Evolutionary conservation across 768 basidiomycete species (phyloP).

Genomic region (Tulasnella sp.): DNA sequence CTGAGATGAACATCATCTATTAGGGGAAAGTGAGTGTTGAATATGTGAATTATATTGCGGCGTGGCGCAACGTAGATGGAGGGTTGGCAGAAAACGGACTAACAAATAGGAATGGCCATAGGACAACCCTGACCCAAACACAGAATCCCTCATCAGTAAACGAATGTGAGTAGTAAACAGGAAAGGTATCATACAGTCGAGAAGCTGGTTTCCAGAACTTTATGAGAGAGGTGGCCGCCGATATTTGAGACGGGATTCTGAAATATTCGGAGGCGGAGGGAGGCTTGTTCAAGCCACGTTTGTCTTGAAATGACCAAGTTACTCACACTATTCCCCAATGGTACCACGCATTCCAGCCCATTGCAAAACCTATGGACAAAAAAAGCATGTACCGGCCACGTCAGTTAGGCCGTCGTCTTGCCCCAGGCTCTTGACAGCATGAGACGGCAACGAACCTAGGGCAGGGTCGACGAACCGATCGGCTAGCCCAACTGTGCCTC

Average conservation of each 20-base stretch:
- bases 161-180: not conserved
- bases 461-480: conserved; percentile 17
- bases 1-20: not conserved
- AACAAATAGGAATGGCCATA: too few species aligned
- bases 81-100: too few species aligned
- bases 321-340: conserved; percentile 16
- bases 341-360: conserved; percentile 18
- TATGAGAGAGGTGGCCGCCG: not conserved
- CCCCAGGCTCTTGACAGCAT: too few species aligned
- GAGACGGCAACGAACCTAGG: conserved; percentile 2
- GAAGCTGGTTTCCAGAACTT: conserved; percentile 8
- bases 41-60: too few species aligned
- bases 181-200: not conserved
- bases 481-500: conserved; percentile 2
- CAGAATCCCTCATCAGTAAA: too few species aligned
- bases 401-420: too few species aligned
- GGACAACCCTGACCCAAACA: too few species aligned
- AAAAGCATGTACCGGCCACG: too few species aligned
- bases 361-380: conserved; percentile 4
- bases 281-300: not conserved
- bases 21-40: too few species aligned
- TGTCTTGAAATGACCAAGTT: not conserved
- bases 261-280: not conserved
- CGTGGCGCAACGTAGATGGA: too few species aligned
- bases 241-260: conserved; percentile 7